Base-by-base conservation (phyloP, 805 yeast genomes). In the Nakazawaea wickerhamii region DNA sequence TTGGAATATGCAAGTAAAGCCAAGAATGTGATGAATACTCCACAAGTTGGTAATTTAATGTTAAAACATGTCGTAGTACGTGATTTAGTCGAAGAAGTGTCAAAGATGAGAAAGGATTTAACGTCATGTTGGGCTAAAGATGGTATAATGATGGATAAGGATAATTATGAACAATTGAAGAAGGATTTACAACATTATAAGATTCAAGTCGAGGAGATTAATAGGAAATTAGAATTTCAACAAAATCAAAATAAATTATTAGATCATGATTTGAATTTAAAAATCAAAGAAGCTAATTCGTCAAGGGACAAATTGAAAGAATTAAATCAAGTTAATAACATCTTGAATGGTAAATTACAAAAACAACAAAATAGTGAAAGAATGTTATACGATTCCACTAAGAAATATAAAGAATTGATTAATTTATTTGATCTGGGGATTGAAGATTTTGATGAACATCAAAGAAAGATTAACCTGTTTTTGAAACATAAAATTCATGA, bases 71-170 rank as follows among this genome's bases (percentile, higher is more conserved):
- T 65, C 4, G 52, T 76, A 17, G 59, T 76, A 22, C 65, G 61
- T 39, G 76, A 71, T 41, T 56, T 76, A 30, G 60, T 74, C 3
- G 66, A 63, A 31, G 79, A 75, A 50, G 62, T 73, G 8, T 58
- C 70, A 18, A 62, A 63, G 41, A 50, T 74, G 33, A 67, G 66
- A 36, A 51, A 63, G 25, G 93, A 85, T 57, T 59, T 84, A 30
- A 55, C 68, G 30, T 82, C 90, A 0, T 71, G 87, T 0, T 69
- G 81, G 47, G 62, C 65, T 8, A 81, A 74, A 54, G 84, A 81
- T 48, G 89, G 90, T 1, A 69, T 84, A 19, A 80, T 67, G 53
- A 60, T 85, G 71, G 77, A 79, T 51, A 75, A 75, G 23, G 69
- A 63, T 13, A 79, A 79, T 54, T 81, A 81, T 51, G 72, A 71